Conservation (phyloP, 1,284 basidiomycete species). For the Moniliella sp. region DNA sequence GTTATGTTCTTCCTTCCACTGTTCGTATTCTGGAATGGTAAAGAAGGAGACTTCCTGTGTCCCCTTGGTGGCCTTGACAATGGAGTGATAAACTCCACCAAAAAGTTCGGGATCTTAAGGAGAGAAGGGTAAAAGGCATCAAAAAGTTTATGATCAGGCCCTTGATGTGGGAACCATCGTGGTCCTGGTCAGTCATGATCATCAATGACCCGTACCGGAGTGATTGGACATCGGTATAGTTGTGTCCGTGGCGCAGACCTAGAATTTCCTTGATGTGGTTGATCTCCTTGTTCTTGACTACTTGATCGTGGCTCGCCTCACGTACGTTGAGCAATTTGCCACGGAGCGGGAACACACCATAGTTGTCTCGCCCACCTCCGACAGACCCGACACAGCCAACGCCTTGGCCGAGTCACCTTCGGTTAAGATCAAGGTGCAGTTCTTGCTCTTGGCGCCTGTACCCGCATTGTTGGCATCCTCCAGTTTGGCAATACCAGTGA, state of each 20-base stretch:
- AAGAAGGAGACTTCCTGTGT: constrained; percentile 70
- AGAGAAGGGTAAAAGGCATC: constrained; percentile 93
- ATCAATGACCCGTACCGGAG: constrained; percentile 85
- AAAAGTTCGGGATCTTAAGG: constrained; percentile 69
- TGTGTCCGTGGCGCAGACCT: constrained; percentile 79
- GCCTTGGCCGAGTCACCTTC: constrained; percentile 99
- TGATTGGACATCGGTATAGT: constrained; percentile 51
- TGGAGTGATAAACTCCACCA: constrained; percentile 95
- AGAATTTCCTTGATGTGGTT: constrained; percentile 94
- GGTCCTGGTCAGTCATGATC: constrained; percentile 99
- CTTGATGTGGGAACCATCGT: constrained; percentile 99
- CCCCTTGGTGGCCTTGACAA: constrained; percentile 64
- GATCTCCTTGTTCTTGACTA: constrained; percentile 94
- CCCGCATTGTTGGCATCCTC: constrained; percentile 96
- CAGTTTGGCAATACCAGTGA: constrained; percentile 76
- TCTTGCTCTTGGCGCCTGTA: constrained; percentile 47
- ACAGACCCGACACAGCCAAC: constrained; percentile 76
- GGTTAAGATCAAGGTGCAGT: constrained; percentile 87
- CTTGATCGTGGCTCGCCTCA: constrained; percentile 81
- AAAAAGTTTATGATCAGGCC: constrained; percentile 93
- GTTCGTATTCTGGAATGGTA: constrained; percentile 87
- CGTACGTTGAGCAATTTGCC: constrained; percentile 94
- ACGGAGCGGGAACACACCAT: constrained; percentile 88
- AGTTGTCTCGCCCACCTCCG: constrained; percentile 88
- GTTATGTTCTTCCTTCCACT: constrained; percentile 63